Conservation (phyloP, 495 filamentous ascomycete genomes). For the Aspergillus heteromorphus region DNA sequence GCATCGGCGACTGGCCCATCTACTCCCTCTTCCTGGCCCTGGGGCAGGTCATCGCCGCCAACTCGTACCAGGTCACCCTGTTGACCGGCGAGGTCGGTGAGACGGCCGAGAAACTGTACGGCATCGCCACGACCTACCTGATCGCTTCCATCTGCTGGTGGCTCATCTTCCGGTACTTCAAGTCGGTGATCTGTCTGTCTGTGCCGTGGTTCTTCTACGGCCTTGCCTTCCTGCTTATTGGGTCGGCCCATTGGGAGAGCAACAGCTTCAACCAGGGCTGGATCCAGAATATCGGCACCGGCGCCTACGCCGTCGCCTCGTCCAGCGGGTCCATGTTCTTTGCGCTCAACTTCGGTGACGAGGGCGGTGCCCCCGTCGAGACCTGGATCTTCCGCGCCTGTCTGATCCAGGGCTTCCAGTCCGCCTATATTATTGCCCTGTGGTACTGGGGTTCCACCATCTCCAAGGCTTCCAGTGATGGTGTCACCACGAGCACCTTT, state of each 20-base stretch:
- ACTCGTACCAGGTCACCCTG: conserved; percentile 67
- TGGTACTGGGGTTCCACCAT: conserved; percentile 50
- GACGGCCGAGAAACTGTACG: conserved; percentile 59
- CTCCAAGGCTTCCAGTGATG: conserved; percentile 27
- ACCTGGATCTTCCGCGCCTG: conserved; percentile 48
- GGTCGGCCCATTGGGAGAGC: conserved; percentile 53
- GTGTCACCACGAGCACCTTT: conserved; percentile 25
- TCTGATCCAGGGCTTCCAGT: conserved; percentile 44
- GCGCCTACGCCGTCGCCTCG: conserved; percentile 41
- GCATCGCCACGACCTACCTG: conserved; percentile 58
- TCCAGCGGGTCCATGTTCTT: conserved; percentile 47
- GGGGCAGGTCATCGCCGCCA: conserved; percentile 64
- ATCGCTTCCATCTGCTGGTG: conserved; percentile 59
- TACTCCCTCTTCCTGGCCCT: conserved; percentile 62
- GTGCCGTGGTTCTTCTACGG: conserved; percentile 62
- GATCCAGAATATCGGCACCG: conserved; percentile 45
- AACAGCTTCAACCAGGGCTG: conserved; percentile 39
- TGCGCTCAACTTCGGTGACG: conserved; percentile 46
- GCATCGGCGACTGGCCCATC: conserved; percentile 60
- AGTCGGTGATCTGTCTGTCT: conserved; percentile 54
- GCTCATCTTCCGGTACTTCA: conserved; percentile 55
- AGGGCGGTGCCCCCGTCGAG: conserved; percentile 42
- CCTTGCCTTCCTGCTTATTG: conserved; percentile 59
- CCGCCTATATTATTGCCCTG: conserved; percentile 44
- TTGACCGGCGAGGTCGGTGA: conserved; percentile 61